phyloP scores from a whole-genome alignment of 768 basidiomycete species.

The Boletus tomentosulus region DNA sequence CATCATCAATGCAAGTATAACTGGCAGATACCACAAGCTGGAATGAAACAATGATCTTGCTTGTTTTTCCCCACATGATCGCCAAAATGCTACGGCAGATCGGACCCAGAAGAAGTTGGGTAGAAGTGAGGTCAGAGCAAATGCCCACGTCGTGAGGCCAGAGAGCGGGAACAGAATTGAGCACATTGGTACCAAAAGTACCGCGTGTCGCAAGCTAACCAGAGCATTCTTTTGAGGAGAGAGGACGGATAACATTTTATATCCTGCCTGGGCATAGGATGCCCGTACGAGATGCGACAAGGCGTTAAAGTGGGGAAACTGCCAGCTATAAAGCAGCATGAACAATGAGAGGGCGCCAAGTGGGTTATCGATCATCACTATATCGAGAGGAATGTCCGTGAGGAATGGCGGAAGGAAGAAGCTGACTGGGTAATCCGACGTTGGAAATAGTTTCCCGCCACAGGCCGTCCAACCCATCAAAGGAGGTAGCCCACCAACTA shows the following conservation, averaged over 20 bases:
- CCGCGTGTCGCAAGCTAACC: constrained; percentile 79
- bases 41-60: constrained; percentile 77
- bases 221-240: constrained; percentile 75
- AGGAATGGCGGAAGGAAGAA: constrained; percentile 63
- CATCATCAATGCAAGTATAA: constrained; percentile 90
- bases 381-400: constrained; percentile 37
- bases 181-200: constrained; percentile 73
- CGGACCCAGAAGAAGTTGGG: constrained; percentile 70
- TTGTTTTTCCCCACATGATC: constrained; percentile 63
- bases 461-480: constrained; percentile 99
- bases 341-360: constrained; percentile 78
- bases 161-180: constrained; percentile 80
- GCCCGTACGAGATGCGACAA: constrained; percentile 83
- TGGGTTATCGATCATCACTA: constrained; percentile 68
- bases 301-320: constrained; percentile 97
- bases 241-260: constrained; percentile 85
- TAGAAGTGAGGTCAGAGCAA: constrained; percentile 69
- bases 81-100: constrained; percentile 76
- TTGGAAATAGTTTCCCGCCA: constrained; percentile 72
- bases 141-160: constrained; percentile 89
- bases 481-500: constrained; percentile 91
- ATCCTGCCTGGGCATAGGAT: constrained; percentile 91
- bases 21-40: constrained; percentile 87
- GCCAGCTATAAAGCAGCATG: constrained; percentile 90
- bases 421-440: constrained; percentile 52